Conservation (phyloP, 495 filamentous ascomycete species). For the Annulohypoxylon maeteangense region DNA sequence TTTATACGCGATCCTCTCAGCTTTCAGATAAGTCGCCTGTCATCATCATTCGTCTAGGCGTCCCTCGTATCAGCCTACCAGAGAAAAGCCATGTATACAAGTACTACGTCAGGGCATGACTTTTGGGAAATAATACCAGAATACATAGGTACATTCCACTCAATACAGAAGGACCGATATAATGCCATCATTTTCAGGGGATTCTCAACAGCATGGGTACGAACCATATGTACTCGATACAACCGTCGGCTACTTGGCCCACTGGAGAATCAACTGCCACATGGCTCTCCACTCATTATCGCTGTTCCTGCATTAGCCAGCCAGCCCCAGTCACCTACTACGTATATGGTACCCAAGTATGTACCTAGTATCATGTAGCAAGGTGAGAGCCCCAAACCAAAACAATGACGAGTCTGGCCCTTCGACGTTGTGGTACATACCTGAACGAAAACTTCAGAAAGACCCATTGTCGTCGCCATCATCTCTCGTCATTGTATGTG, state of each 20-base stretch:
- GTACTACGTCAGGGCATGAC: slow-evolving; percentile 18
- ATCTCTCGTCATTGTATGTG: slow-evolving; percentile 17
- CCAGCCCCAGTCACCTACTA: slow-evolving; percentile 5
- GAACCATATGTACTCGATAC: slow-evolving; percentile 30
- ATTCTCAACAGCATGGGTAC: slow-evolving; percentile 1
- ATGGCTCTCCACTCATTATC: slow-evolving; percentile 42
- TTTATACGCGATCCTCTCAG: slow-evolving; percentile 15
- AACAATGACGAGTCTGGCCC: slow-evolving; percentile 17
- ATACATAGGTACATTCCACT: background rate
- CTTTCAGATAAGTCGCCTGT: background rate
- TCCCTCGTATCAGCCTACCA: background rate
- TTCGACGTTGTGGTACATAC: background rate
- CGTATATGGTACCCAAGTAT: slow-evolving; percentile 14
- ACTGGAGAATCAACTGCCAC: slow-evolving; percentile 34
- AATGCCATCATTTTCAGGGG: slow-evolving; percentile 39
- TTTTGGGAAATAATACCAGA: background rate
- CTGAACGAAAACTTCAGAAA: slow-evolving; percentile 12
- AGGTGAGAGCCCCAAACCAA: slow-evolving; percentile 34
- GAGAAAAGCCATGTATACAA: background rate
- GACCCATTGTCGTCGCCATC: slow-evolving; percentile 2
- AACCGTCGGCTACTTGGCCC: slow-evolving; percentile 18
- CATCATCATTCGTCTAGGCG: background rate
- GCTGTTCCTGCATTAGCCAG: slow-evolving; percentile 44
- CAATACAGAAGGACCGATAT: slow-evolving; percentile 33
- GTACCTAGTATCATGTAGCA: no score